A percentile compares a stretch with the other conserved stretches of the same genome.
phyloP scores from a whole-genome alignment of 2,329 filamentous ascomycete genomes.

The Simplicillium sp. region DNA sequence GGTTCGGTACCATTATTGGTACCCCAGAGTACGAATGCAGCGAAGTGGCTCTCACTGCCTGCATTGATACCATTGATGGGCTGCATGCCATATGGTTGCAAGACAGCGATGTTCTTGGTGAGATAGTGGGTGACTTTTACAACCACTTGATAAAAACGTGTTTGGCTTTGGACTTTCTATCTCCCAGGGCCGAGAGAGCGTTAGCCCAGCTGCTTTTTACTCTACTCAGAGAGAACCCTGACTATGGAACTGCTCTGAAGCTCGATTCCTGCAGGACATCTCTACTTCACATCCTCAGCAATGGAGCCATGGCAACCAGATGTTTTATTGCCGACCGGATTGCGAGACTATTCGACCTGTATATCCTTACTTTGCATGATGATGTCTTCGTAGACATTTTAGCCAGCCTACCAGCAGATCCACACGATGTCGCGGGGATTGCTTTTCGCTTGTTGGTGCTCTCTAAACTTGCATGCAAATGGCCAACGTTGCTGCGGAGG shows the following conservation, averaged over 20 bases:
- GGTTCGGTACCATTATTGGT: slow-evolving; percentile 40
- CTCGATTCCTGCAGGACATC: slow-evolving; percentile 57
- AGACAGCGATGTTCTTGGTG: slow-evolving; percentile 49
- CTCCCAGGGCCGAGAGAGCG: slow-evolving; percentile 55
- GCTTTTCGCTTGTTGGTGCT: slow-evolving; percentile 72
- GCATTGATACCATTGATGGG: slow-evolving; percentile 57
- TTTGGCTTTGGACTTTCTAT: slow-evolving; percentile 59
- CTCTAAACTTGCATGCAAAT: slow-evolving; percentile 66
- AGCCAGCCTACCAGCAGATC: slow-evolving; percentile 65
- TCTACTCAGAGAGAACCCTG: slow-evolving; percentile 56
- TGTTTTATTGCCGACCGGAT: slow-evolving; percentile 63
- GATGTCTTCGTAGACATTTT: slow-evolving; percentile 77
- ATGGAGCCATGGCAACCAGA: slow-evolving; percentile 61
- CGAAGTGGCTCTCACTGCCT: slow-evolving; percentile 61
- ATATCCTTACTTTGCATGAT: slow-evolving; percentile 74
- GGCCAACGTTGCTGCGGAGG: slow-evolving; percentile 77
- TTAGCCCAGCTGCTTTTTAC: slow-evolving; percentile 61
- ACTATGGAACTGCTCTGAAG: slow-evolving; percentile 52
- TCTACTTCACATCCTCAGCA: slow-evolving; percentile 62
- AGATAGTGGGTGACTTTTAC: slow-evolving; percentile 67
- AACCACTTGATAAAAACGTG: slow-evolving; percentile 62
- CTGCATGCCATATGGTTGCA: slow-evolving; percentile 56
- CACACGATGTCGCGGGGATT: slow-evolving; percentile 69
- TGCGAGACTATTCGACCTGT: slow-evolving; percentile 68
- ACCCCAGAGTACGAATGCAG: slow-evolving; percentile 58